Conservation (phyloP, 2,329 filamentous ascomycete genomes). For the Sarocladium brachiariae region DNA sequence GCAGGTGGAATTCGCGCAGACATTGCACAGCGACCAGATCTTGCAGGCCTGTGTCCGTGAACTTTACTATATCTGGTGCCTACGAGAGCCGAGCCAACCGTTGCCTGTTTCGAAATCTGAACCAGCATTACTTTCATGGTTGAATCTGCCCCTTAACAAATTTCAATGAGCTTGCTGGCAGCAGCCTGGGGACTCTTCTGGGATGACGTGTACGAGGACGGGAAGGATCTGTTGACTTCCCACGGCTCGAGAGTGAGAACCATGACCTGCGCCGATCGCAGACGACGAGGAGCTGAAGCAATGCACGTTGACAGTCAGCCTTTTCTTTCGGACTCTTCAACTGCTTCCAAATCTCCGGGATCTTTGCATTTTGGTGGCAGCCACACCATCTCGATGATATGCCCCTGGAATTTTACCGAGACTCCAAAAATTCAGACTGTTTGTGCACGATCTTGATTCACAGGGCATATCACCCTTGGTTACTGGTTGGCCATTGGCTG, state of each 20-base stretch:
- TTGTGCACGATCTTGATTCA: too few species aligned
- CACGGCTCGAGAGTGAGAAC: too few species aligned
- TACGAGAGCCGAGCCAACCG: too few species aligned
- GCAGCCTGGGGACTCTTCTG: not conserved
- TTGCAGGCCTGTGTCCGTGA: not conserved
- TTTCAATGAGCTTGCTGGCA: not conserved
- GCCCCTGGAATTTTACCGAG: not conserved
- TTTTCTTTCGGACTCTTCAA: not conserved
- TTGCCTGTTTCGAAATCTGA: not conserved
- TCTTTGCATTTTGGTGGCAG: not conserved
- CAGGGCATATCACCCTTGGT: too few species aligned
- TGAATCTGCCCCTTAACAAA: not conserved
- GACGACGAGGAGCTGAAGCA: too few species aligned
- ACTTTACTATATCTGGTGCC: not conserved
- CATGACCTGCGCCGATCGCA: too few species aligned
- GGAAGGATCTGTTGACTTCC: not conserved
- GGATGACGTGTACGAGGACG: not conserved
- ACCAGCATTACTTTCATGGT: too few species aligned
- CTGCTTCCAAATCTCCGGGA: not conserved
- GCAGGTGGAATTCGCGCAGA: not conserved
- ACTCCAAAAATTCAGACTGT: not conserved
- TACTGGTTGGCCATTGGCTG: not conserved
- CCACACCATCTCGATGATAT: not conserved
- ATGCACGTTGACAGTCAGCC: not conserved
- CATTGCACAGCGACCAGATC: not conserved